Base-by-base conservation (phyloP, 305 asterid species). In the Rubia occidens region DNA sequence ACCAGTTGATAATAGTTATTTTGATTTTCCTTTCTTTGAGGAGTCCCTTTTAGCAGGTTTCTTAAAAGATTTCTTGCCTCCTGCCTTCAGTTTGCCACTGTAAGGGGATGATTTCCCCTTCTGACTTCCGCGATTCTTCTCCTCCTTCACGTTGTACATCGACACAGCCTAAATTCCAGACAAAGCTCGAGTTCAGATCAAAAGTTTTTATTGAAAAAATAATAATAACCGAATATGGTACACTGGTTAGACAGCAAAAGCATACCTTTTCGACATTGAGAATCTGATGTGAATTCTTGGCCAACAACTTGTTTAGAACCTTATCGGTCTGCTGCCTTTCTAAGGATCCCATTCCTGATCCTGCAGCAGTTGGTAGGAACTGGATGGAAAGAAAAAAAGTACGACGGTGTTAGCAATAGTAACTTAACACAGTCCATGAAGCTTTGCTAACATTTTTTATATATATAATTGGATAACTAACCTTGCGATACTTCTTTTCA, bases 401-500 rank as follows among this genome's bases (percentile, higher is more conserved):
- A 29, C 32, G 60, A 18, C 61, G 40, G 35, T 32, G 56, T 45
- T 67, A 59, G 32, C 2, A 51, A 45, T 5, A 17, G 67, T 45
- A 60, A 68, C 63, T 1, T 26, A 17, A 8, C 11, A 26, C 6
- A n/a, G 51, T 3, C 32, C 18, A 8, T 14, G 11, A 61, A 54
- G 58, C 53, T 65, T 45, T 37, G 42, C 40, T 39, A 62, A 40
- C 32, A 60, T 29, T 29, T 32, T 10, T 20, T 59, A 15, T 29
- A 58, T 62, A 54, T 70, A 49, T 20, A 67, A 60, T 35, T 66
- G 8, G 51, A 4, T 43, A 74, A 82, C 39, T 51, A 49, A 94
- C 99, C 97, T 94, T 91, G 67, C 95, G 32, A 70, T 80, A 89
- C 81, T 91, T 91, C 95, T 95, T 95, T 39, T 91, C 97, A 72